Evolutionary conservation across 2,329 filamentous ascomycete genomes (phyloP).

Genomic region (Colletotrichum chlorophyti): DNA sequence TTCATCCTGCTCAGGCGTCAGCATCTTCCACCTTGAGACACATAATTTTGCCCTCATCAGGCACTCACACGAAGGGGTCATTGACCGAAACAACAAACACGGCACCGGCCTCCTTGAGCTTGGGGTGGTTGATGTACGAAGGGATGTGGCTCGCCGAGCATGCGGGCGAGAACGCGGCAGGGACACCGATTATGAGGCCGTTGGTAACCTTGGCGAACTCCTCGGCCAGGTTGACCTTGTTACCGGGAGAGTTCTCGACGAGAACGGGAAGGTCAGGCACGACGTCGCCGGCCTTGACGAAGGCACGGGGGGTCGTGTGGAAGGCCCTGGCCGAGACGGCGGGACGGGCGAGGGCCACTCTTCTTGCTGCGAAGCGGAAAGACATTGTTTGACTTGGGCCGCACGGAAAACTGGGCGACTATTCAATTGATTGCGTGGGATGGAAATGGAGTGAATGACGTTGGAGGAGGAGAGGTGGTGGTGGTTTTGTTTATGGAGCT

Average conservation of each 20-base stretch:
- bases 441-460: neutral
- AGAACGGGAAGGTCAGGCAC: constrained; percentile 81
- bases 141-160: constrained; percentile 77
- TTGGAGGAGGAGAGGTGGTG: too few species aligned
- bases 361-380: constrained; percentile 44
- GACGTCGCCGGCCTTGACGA: constrained; percentile 79
- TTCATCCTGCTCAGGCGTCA: constrained; percentile 71
- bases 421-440: neutral
- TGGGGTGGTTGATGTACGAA: constrained; percentile 81
- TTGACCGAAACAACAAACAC: constrained; percentile 94
- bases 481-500: too few species aligned
- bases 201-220: constrained; percentile 72
- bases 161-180: constrained; percentile 73
- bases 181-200: constrained; percentile 85
- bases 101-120: constrained; percentile 79
- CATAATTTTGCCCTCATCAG: neutral
- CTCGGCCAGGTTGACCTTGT: constrained; percentile 85
- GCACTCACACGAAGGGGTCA: constrained; percentile 87
- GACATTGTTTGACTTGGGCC: constrained; percentile 37
- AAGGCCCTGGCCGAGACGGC: constrained; percentile 53
- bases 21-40: neutral
- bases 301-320: constrained; percentile 66
- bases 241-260: constrained; percentile 85
- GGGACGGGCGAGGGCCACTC: constrained; percentile 39
- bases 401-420: neutral